These are phyloP conservation scores for Angophora floribunda DNA, from an alignment of 345 rosid genomes.

Conservation along the genomic window DNA sequence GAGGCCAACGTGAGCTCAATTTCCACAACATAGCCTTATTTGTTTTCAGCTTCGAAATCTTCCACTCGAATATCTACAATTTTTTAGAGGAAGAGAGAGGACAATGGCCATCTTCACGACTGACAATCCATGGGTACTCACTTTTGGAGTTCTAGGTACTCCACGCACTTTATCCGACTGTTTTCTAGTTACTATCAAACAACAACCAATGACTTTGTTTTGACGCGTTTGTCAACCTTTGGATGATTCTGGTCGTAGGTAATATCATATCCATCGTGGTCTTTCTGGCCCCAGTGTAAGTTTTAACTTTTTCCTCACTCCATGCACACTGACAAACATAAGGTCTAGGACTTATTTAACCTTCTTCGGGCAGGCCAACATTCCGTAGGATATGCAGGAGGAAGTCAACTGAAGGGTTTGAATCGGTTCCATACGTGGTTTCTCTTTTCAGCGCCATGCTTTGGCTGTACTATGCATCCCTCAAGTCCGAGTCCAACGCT, in stretches of 20 bases:
- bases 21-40: not conserved
- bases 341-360: not conserved
- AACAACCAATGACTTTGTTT: not conserved
- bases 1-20: not conserved
- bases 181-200: not conserved
- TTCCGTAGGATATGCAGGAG: conserved; percentile 39
- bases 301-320: not conserved
- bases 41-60: not conserved
- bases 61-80: not conserved
- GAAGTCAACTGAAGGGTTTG: conserved; percentile 62
- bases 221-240: not conserved
- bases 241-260: conserved; percentile 17
- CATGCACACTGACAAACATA: not conserved
- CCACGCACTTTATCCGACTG: not conserved
- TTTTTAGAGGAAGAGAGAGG: not conserved
- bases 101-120: not conserved
- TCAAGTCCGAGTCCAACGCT: conserved; percentile 30
- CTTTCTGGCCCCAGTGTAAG: conserved; percentile 74
- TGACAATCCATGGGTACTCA: conserved; percentile 7
- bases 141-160: conserved; percentile 29
- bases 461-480: conserved; percentile 54
- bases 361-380: conserved; percentile 33
- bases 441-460: conserved; percentile 42
- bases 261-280: conserved; percentile 47
- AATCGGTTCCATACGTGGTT: conserved; percentile 52